Evolutionary conservation across 495 filamentous ascomycete genomes (phyloP).

Genomic region (Lophiostoma macrostomum): DNA sequence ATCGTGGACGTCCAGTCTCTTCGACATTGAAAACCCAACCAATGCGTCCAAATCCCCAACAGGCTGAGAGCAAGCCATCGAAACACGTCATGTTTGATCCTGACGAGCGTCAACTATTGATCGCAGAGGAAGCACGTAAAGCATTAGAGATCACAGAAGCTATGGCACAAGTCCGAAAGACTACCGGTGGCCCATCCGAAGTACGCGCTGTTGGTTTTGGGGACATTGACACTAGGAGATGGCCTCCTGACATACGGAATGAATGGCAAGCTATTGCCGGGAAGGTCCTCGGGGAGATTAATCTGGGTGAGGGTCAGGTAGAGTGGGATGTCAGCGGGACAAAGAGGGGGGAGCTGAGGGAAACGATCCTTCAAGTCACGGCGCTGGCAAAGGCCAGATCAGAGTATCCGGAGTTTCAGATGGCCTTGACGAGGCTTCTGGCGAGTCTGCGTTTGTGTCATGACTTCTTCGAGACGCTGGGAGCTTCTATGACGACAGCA

Average conservation of each 20-base stretch:
- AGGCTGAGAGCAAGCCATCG: too few relatives aligned
- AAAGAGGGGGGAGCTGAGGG: not conserved
- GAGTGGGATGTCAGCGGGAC: not conserved
- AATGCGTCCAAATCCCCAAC: too few relatives aligned
- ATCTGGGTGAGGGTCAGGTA: not conserved
- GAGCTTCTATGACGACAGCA: not conserved
- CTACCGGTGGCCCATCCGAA: not conserved
- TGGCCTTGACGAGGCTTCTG: not conserved
- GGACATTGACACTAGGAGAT: not conserved
- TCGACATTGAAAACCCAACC: too few relatives aligned
- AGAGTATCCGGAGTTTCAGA: not conserved
- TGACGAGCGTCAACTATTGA: not conserved
- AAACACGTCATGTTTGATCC: not conserved
- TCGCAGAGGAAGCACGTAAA: not conserved
- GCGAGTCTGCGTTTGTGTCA: not conserved
- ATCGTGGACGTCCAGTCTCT: too few relatives aligned
- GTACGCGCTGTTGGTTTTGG: not conserved
- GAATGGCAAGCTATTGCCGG: not conserved
- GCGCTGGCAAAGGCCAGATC: not conserved
- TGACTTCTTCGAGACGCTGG: conserved; percentile 1
- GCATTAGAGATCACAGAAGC: not conserved
- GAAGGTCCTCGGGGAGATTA: not conserved
- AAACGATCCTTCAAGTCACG: not conserved
- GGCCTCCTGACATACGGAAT: too few relatives aligned
- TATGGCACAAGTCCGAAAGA: not conserved